Conservation (phyloP, 139 green algal species). For the Chlamydomonas asymmetrica region DNA sequence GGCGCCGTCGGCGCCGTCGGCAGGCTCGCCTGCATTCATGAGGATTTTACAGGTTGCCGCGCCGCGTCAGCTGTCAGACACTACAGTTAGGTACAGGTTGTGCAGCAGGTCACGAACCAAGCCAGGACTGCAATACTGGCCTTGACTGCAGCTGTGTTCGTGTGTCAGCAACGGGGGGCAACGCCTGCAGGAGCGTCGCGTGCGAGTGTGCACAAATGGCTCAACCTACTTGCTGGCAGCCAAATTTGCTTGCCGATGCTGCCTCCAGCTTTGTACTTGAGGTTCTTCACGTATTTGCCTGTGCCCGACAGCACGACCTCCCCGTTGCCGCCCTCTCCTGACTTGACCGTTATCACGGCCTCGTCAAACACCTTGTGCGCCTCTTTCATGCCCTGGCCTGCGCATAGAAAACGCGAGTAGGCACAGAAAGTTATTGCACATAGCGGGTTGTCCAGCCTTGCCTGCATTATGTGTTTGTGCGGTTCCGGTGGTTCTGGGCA, state of each 20-base stretch:
- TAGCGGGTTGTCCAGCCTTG: too few species aligned
- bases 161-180: not conserved
- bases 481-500: too few species aligned
- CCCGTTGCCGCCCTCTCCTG: constrained; percentile 64
- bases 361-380: constrained; percentile 81
- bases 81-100: too few species aligned
- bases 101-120: too few species aligned
- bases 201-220: not conserved
- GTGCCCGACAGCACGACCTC: constrained; percentile 62
- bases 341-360: constrained; percentile 67
- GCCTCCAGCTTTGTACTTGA: constrained; percentile 76
- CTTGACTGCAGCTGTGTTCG: too few species aligned
- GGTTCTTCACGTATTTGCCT: constrained; percentile 72
- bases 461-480: too few species aligned
- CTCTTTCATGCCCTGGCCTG: too few species aligned
- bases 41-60: too few species aligned
- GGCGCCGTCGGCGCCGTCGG: constrained; percentile 63
- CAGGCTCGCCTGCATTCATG: constrained; percentile 62
- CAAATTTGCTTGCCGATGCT: constrained; percentile 73
- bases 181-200: not conserved
- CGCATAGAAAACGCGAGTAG: too few species aligned
- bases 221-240: constrained; percentile 56
- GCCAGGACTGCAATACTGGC: too few species aligned
- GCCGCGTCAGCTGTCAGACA: too few species aligned
- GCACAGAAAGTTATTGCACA: too few species aligned